Percentiles rank a stretch among this genome's conserved stretches.
These are phyloP conservation scores for Coniochaeta sp. DNA, from an alignment of 2,329 filamentous ascomycete species.

Conservation along the genomic window DNA sequence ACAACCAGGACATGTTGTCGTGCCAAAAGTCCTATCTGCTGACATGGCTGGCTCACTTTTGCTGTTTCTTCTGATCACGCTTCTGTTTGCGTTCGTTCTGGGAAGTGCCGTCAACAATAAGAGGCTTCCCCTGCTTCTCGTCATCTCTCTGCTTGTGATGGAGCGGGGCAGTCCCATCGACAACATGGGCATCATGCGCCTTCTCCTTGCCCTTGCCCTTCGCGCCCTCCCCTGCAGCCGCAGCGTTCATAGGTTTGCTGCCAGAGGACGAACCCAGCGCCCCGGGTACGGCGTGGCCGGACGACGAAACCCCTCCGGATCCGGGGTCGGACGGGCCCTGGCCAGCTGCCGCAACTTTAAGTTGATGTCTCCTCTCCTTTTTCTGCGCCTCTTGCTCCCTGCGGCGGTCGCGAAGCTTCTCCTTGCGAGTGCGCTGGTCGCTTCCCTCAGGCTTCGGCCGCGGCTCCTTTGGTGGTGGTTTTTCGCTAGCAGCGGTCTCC, in stretches of 20 bases:
- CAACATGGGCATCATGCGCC: no score
- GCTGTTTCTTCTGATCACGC: no score
- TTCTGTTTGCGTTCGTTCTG: no score
- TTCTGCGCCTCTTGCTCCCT: not conserved
- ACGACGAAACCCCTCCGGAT: not conserved
- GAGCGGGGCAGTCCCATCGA: no score
- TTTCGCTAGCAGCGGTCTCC: not conserved
- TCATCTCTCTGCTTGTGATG: no score
- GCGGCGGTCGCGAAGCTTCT: not conserved
- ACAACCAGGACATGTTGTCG: no score
- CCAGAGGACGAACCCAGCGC: not conserved
- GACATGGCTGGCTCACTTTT: no score
- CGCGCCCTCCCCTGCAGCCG: not conserved
- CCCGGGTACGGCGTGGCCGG: not conserved
- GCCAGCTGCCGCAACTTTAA: not conserved
- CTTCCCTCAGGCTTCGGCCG: not conserved
- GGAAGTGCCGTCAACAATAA: no score
- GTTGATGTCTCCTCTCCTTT: not conserved
- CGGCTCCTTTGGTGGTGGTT: not conserved
- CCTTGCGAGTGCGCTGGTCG: not conserved
- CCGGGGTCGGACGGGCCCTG: not conserved
- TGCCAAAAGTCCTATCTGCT: no score
- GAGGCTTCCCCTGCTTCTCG: no score
- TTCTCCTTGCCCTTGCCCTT: no score
- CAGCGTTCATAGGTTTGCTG: not conserved